Evolutionary conservation across 495 filamentous ascomycete species (phyloP).

Genomic region (Beverwykella pulmonaria): DNA sequence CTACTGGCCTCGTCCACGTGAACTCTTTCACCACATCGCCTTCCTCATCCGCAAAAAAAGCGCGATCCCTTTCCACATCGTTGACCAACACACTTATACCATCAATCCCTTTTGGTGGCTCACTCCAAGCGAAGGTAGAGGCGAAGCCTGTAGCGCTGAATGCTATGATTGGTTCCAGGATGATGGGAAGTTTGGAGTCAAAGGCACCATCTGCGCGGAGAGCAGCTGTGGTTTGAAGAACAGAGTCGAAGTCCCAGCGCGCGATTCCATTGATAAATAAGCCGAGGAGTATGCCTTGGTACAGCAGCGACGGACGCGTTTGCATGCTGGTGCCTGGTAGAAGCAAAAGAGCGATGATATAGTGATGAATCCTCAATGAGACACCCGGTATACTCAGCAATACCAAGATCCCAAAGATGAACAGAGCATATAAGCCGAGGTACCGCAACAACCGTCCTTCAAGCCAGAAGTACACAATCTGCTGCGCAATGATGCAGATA

Average conservation of each 20-base stretch:
- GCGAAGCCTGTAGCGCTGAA: background rate
- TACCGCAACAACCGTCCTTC: constrained; percentile 47
- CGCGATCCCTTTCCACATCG: constrained; percentile 76
- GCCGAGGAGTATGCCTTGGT: constrained; percentile 81
- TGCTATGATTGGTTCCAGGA: constrained; percentile 44
- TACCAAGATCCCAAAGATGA: constrained; percentile 50
- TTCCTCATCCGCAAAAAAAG: constrained; percentile 37
- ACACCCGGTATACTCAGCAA: constrained; percentile 72
- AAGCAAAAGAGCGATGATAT: constrained; percentile 83
- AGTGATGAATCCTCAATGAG: constrained; percentile 87
- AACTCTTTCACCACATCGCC: background rate
- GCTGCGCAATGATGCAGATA: constrained; percentile 42
- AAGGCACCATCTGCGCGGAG: constrained; percentile 70
- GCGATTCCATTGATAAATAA: constrained; percentile 90
- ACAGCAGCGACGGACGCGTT: constrained; percentile 74
- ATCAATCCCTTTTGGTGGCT: constrained; percentile 47
- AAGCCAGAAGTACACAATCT: constrained; percentile 44
- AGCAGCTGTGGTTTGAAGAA: constrained; percentile 75
- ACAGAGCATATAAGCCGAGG: constrained; percentile 59
- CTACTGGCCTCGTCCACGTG: constrained; percentile 25
- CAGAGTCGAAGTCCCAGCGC: constrained; percentile 85
- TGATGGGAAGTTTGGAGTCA: constrained; percentile 65
- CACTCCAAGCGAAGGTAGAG: constrained; percentile 2
- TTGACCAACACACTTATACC: constrained; percentile 88
- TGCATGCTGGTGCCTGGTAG: constrained; percentile 80